Base-by-base conservation (phyloP, 257 asterid genomes). In the Fraxinus excelsior region DNA sequence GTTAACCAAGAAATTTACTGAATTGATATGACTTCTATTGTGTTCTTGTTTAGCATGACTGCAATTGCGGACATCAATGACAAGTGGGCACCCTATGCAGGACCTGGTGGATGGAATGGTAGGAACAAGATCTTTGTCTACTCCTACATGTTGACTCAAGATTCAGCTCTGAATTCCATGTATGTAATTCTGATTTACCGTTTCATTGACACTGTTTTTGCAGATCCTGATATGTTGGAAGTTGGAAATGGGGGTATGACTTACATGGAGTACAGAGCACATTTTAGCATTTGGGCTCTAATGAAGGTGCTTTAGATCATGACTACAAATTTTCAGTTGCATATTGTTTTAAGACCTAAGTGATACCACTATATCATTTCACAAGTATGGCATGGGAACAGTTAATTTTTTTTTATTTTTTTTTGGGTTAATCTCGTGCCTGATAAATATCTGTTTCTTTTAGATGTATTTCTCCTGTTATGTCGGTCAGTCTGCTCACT, bases 81-180 rank as follows among this genome's bases (percentile, higher is more conserved):
- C 88, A 89, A 93, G 86, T 96, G 98, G 99, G 98, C 97, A 9
- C 88, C 98, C 38, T 96, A 91, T 80, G 99, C 99, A 2, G 99
- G 99, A 32, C 99, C 99, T 29, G 99, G 99, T 67, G 99, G 98
- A 84, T 96, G 99, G 99, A 96, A 96, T 68, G 99, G 99, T 95
- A 88, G 73, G 79, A 65, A 72, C 44, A 71, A 28, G 74, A 71
- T 71, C 80, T 70, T 62, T 56, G 67, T 76, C 37, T 42, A 42
- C 49, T 42, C 51, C 34, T 60, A 42, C 53, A 38, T 62, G 32
- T 62, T 73, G 35, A 60, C 56, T 71, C 26, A 72, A 74, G 49
- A 13, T 58, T 56, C 42, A 16, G 29, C 38, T 34, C 21, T 58
- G 31, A 72, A 21, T n/a, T 18, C 65, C 19, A 34, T 38, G 4